phyloP scores from a whole-genome alignment of 106 monocot genomes.

The Dendrobium nobile region DNA sequence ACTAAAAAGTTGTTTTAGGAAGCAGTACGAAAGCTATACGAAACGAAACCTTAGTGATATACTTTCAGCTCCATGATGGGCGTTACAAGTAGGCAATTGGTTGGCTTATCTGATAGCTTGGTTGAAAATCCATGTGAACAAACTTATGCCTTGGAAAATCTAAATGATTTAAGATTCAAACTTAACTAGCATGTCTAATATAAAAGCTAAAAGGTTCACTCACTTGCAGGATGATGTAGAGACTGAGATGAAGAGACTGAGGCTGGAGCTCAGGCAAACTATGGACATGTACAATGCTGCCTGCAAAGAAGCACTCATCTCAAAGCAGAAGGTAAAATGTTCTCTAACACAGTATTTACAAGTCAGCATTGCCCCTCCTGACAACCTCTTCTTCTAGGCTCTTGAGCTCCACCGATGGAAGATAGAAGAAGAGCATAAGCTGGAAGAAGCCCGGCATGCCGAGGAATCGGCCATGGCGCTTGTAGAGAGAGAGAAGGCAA shows the following conservation, averaged over 20 bases:
- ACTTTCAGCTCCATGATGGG: too few relatives aligned
- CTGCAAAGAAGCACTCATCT: conserved; percentile 46
- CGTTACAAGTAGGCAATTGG: too few relatives aligned
- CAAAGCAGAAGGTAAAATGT: conserved; percentile 29
- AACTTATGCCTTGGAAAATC: too few relatives aligned
- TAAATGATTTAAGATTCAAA: neutral
- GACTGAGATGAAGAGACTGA: conserved; percentile 39
- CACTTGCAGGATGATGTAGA: conserved; percentile 36
- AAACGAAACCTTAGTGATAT: too few relatives aligned
- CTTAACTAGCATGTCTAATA: neutral
- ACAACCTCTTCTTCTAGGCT: conserved; percentile 3
- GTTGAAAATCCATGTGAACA: too few relatives aligned
- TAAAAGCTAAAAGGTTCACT: neutral
- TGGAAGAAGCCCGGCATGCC: conserved; percentile 15
- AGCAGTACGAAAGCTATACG: too few relatives aligned
- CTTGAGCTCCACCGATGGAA: conserved; percentile 23
- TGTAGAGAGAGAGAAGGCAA: conserved; percentile 18
- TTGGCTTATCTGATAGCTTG: too few relatives aligned
- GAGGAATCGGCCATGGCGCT: conserved; percentile 15
- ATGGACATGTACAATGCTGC: conserved; percentile 51
- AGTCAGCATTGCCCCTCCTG: neutral
- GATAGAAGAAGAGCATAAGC: conserved; percentile 24
- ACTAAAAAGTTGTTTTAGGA: too few relatives aligned
- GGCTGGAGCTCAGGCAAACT: conserved; percentile 38
- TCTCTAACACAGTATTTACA: neutral